A percentile compares a stretch with the other conserved stretches of the same genome.
These are phyloP conservation scores for Stereocaulon alpinum DNA, from an alignment of 495 filamentous ascomycete species.

Conservation along the genomic window DNA sequence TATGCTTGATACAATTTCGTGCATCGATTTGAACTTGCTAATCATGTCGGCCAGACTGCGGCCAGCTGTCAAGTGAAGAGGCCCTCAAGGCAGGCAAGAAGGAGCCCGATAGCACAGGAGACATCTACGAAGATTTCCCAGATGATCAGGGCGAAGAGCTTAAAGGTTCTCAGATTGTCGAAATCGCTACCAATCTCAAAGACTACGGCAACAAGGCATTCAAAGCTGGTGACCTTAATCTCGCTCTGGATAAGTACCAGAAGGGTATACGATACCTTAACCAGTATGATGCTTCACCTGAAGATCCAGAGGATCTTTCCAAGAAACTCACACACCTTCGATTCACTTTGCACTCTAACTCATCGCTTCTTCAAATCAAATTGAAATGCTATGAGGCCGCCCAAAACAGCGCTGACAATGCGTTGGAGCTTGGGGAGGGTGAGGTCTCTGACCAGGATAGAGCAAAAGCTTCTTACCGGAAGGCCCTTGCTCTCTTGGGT, in stretches of 20 bases:
- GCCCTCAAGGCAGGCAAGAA: slow-evolving; percentile 52
- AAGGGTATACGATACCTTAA: slow-evolving; percentile 93
- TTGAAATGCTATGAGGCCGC: slow-evolving; percentile 59
- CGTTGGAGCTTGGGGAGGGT: slow-evolving; percentile 50
- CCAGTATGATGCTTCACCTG: slow-evolving; percentile 62
- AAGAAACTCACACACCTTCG: slow-evolving; percentile 59
- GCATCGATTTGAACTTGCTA: neutral
- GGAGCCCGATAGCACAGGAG: slow-evolving; percentile 67
- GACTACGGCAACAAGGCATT: slow-evolving; percentile 87
- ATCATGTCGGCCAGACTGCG: slow-evolving; percentile 53
- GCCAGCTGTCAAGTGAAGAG: slow-evolving; percentile 64
- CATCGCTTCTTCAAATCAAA: slow-evolving; percentile 72
- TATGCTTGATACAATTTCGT: slow-evolving; percentile 17
- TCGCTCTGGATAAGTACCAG: slow-evolving; percentile 89
- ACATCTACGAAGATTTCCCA: slow-evolving; percentile 92
- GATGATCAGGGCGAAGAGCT: slow-evolving; percentile 62
- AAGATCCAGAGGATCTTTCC: slow-evolving; percentile 56
- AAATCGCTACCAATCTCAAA: slow-evolving; percentile 82
- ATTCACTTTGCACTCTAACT: slow-evolving; percentile 69
- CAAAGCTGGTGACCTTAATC: slow-evolving; percentile 58
- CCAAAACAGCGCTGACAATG: slow-evolving; percentile 56
- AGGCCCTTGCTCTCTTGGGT: slow-evolving; percentile 58
- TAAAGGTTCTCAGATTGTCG: slow-evolving; percentile 54
- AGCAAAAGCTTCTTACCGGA: slow-evolving; percentile 81
- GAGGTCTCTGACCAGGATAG: slow-evolving; percentile 55